Evolutionary conservation across 2,329 filamentous ascomycete genomes (phyloP), one percentile per base, ranked within the genome.

Genomic region (Ceratocystis cubensis): DNA sequence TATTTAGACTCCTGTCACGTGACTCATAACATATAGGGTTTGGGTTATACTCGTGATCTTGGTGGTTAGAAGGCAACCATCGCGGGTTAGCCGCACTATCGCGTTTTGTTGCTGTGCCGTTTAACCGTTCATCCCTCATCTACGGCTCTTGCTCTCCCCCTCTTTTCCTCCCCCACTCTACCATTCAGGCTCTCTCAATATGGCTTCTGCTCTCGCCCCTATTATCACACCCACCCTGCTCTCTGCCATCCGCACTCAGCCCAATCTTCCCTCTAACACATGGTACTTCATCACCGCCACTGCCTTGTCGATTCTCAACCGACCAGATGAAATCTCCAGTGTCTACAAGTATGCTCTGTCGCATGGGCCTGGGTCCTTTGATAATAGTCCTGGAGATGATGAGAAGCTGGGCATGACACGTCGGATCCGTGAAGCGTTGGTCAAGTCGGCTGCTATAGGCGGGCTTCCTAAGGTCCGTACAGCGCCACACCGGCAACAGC

Each of bases 221-320:
- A 56, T 69, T n/a, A 70, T 72, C 5, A 79, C 79, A 5, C 75
- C 78, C 3, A 69, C 74, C 1, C 71, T 82, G 13, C 72, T 82
- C 8, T 71, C 74, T 4, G 75, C 74, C 3, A 73, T 82, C 25
- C 73, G 76, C 37, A 73, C 71, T 44, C 73, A 77, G 41, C 76
- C 78, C 2, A 69, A 75, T 44, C 72, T 82, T 2, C 80, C 79
- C 7, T 72, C 70, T 5, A 72, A 81, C 30, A 75, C 75, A 3
- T 82, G 80, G 79, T 81, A 82, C 69, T 76, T 79, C 63, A 73
- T 82, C 41, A 74, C 78, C 7, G 76, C 77, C 6, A 76, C 78
- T 1, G 76, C 79, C 0, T 72, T 82, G 41, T 76, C 76, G 4
- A 73, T 78, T 13, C 73, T 82, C 20, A 82, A 82, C 70, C 75